A percentile compares a stretch with the other conserved stretches of the same genome.
phyloP scores from a whole-genome alignment of 441 rosid species.

The Omphalea diandra region DNA sequence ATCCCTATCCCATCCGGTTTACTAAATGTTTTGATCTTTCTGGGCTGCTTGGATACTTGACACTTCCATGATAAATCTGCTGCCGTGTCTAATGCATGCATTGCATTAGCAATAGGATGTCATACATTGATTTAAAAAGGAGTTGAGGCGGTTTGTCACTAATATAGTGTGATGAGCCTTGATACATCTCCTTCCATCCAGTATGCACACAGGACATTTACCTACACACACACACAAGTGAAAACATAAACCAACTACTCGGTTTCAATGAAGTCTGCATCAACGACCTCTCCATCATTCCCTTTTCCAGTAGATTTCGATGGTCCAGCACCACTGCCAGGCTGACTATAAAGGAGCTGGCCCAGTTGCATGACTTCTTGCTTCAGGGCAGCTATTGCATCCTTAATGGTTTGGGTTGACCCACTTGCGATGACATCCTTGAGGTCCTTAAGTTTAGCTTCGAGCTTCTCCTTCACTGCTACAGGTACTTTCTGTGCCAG shows the following conservation, averaged over 20 bases:
- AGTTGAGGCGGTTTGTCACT: no score
- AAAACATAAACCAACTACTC: background rate
- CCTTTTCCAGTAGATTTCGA: constrained; percentile 45
- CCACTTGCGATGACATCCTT: constrained; percentile 64
- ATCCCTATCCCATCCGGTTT: no score
- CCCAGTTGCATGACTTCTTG: constrained; percentile 94
- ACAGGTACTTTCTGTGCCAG: constrained; percentile 78
- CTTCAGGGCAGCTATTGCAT: constrained; percentile 77
- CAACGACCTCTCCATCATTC: constrained; percentile 82
- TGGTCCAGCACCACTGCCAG: constrained; percentile 52
- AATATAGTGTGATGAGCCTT: no score
- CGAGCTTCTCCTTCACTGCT: constrained; percentile 77
- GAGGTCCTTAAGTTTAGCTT: constrained; percentile 71
- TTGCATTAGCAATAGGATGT: no score
- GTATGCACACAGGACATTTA: background rate
- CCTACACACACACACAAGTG: background rate
- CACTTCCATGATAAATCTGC: no score
- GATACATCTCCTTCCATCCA: background rate
- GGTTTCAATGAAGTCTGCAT: constrained; percentile 71
- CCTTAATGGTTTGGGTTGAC: constrained; percentile 68
- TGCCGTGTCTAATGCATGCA: no score
- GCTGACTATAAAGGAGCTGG: constrained; percentile 81
- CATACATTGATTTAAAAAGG: no score
- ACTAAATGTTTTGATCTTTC: no score
- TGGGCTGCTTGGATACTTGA: no score